Conservation (phyloP, 495 filamentous ascomycete genomes). For the Achaetomiella virescens region DNA sequence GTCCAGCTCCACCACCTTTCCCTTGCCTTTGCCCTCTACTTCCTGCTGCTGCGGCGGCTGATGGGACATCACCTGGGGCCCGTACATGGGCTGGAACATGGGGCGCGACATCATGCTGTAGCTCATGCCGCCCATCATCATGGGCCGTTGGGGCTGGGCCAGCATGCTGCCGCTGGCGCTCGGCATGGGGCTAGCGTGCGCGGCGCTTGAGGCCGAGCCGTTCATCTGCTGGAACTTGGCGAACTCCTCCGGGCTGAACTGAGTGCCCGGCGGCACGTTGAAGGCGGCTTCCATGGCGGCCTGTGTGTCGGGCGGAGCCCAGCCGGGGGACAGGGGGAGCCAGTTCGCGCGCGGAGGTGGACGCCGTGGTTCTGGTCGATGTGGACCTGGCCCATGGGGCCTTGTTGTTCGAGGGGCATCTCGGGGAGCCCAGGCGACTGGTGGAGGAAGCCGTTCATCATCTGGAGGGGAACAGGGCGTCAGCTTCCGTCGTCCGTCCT, state of each 20-base stretch:
- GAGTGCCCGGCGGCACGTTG: conserved; percentile 50
- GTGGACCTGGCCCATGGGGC: conserved; percentile 34
- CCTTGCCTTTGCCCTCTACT: conserved; percentile 74
- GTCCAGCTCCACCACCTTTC: conserved; percentile 84
- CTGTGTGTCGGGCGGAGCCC: conserved; percentile 52
- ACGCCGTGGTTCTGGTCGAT: conserved; percentile 30
- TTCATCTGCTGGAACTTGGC: conserved; percentile 73
- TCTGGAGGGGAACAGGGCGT: conserved; percentile 42
- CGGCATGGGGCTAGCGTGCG: conserved; percentile 46
- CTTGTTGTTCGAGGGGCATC: conserved; percentile 36
- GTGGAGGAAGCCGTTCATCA: conserved; percentile 90
- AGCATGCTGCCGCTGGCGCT: conserved; percentile 27
- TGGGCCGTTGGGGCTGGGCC: conserved; percentile 45
- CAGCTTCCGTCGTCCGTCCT: background rate
- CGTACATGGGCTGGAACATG: conserved; percentile 49
- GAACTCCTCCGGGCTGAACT: conserved; percentile 81
- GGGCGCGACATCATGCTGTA: conserved; percentile 39
- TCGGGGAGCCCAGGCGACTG: conserved; percentile 48
- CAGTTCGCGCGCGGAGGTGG: conserved; percentile 24
- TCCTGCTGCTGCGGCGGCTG: conserved; percentile 26
- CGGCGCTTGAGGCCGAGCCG: conserved; percentile 27
- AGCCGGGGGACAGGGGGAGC: conserved; percentile 41
- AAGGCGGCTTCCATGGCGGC: conserved; percentile 77
- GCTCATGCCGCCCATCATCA: conserved; percentile 48
- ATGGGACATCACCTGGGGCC: conserved; percentile 42